Evolutionary conservation across 2,329 filamentous ascomycete genomes (phyloP).

Genomic region (Sporothrix inflata): DNA sequence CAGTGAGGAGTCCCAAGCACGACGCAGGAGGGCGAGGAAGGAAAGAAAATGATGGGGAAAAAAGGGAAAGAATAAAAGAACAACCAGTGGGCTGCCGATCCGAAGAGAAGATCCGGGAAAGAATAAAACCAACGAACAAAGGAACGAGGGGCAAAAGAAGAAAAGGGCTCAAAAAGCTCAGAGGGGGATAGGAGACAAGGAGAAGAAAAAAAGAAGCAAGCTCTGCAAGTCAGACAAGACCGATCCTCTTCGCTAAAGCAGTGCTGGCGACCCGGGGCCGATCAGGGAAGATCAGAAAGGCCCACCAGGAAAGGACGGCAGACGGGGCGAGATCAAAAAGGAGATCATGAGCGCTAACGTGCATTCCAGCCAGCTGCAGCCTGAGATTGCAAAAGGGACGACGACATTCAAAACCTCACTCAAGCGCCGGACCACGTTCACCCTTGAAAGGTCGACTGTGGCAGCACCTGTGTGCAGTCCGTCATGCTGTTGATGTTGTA

Average conservation of each 20-base stretch:
- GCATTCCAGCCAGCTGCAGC: constrained; percentile 17
- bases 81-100: not conserved
- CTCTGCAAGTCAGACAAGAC: not conserved
- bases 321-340: not conserved
- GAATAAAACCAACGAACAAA: not conserved
- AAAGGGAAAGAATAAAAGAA: not conserved
- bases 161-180: not conserved
- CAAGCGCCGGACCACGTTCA: not conserved
- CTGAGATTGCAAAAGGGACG: not conserved
- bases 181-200: not conserved
- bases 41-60: not conserved
- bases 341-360: constrained; percentile 15
- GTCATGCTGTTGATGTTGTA: constrained; percentile 59
- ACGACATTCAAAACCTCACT: not conserved
- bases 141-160: not conserved
- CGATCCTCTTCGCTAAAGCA: not conserved
- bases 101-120: not conserved
- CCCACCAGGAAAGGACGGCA: not conserved
- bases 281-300: not conserved
- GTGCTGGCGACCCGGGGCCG: constrained; percentile 5
- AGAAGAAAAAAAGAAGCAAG: not conserved
- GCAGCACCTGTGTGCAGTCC: constrained; percentile 59
- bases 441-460: constrained; percentile 32
- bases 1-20: not conserved
- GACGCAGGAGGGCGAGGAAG: not conserved